Conservation (phyloP, 2,329 filamentous ascomycete genomes). For the Trichoderma oligosporum region DNA sequence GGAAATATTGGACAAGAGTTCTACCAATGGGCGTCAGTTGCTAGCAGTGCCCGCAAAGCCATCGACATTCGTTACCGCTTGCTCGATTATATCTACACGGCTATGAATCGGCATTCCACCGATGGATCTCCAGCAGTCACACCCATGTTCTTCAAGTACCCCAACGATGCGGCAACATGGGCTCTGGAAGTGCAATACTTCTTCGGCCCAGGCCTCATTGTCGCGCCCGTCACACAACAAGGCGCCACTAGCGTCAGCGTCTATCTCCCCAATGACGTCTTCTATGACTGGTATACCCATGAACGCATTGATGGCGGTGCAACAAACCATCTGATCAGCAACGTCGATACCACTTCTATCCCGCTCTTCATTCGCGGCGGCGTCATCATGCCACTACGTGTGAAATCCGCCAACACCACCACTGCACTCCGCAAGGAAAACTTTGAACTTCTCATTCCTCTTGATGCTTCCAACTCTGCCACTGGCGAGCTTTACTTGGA, state of each 20-base stretch:
- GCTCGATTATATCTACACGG: constrained; percentile 80
- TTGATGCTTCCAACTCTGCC: constrained; percentile 59
- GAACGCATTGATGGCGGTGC: constrained; percentile 40
- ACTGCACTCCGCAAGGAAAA: constrained; percentile 58
- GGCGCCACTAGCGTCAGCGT: constrained; percentile 42
- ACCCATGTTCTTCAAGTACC: constrained; percentile 71
- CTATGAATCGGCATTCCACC: constrained; percentile 56
- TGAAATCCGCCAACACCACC: constrained; percentile 58
- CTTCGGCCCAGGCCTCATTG: constrained; percentile 46
- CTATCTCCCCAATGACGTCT: constrained; percentile 48
- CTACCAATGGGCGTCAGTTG: constrained; percentile 63
- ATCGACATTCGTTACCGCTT: constrained; percentile 71
- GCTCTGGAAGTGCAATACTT: constrained; percentile 49
- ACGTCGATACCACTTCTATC: constrained; percentile 47
- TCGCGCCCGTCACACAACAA: constrained; percentile 47
- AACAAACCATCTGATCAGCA: constrained; percentile 31
- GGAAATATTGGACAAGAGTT: constrained; percentile 56
- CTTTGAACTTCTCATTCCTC: constrained; percentile 69
- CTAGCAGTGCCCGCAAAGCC: constrained; percentile 61
- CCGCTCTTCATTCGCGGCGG: constrained; percentile 67
- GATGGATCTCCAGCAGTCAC: constrained; percentile 63
- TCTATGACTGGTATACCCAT: constrained; percentile 53
- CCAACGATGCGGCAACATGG: constrained; percentile 43
- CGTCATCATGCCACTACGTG: constrained; percentile 59
- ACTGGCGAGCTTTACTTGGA: constrained; percentile 70